Conservation (phyloP, 1,284 basidiomycete species). For the Anthracocystis setariae region DNA sequence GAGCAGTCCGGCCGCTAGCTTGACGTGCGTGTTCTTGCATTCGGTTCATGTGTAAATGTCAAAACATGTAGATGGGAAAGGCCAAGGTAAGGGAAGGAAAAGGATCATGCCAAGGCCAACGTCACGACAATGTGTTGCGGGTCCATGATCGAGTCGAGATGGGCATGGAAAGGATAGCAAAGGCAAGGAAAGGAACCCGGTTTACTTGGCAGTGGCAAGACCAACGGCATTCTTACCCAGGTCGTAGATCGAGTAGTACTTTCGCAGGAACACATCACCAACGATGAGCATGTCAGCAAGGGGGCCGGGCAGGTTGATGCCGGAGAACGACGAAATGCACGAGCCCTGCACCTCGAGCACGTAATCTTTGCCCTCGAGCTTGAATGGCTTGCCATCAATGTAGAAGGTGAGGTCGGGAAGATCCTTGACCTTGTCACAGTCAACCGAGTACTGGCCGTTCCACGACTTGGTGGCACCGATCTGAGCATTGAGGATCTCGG, state of each 20-base stretch:
- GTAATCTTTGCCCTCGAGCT: slow-evolving; percentile 86
- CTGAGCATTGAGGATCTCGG: slow-evolving; percentile 97
- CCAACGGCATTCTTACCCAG: slow-evolving; percentile 84
- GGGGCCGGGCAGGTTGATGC: slow-evolving; percentile 88
- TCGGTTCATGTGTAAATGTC: not conserved
- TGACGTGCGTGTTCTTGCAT: no score
- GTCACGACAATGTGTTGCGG: no score
- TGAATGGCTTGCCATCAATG: slow-evolving; percentile 72
- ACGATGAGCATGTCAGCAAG: slow-evolving; percentile 91
- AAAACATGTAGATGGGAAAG: no score
- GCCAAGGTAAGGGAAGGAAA: no score
- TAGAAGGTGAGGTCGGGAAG: slow-evolving; percentile 89
- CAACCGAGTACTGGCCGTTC: slow-evolving; percentile 72
- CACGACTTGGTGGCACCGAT: slow-evolving; percentile 68
- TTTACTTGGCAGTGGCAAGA: slow-evolving; percentile 74
- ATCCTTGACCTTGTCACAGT: slow-evolving; percentile 82
- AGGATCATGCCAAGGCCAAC: not conserved
- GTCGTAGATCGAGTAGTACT: slow-evolving; percentile 95
- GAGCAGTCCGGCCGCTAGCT: no score
- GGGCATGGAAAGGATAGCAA: no score
- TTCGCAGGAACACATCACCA: slow-evolving; percentile 74
- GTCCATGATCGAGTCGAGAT: no score
- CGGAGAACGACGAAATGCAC: slow-evolving; percentile 93
- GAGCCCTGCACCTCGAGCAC: slow-evolving; percentile 86
- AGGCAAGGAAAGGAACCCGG: not conserved